A percentile compares a stretch with the other conserved stretches of the same genome.
These are phyloP conservation scores for Metarhizium robertsii DNA, from an alignment of 2,329 filamentous ascomycete genomes.

Conservation along the genomic window DNA sequence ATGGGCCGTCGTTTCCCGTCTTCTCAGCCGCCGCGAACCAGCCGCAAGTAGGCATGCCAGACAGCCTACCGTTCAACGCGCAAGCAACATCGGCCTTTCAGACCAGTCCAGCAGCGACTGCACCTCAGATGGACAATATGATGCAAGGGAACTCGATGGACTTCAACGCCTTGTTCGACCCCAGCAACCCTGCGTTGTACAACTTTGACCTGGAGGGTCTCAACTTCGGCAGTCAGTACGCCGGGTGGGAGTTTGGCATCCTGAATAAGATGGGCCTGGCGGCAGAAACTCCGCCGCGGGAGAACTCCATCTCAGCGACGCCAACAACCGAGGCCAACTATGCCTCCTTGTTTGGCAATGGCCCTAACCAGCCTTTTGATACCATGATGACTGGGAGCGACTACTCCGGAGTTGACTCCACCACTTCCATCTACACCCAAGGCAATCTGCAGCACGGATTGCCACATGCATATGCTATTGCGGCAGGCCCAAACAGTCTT, in stretches of 20 bases:
- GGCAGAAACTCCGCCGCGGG: constrained; percentile 66
- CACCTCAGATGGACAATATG: constrained; percentile 35
- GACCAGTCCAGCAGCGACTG: constrained; percentile 39
- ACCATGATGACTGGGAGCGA: constrained; percentile 37
- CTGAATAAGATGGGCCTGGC: constrained; percentile 80
- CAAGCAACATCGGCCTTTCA: constrained; percentile 66
- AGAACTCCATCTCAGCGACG: constrained; percentile 40
- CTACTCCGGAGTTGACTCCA: constrained; percentile 43
- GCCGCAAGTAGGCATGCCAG: constrained; percentile 37
- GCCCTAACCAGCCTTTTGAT: constrained; percentile 41
- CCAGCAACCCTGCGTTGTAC: constrained; percentile 84
- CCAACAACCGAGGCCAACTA: constrained; percentile 29
- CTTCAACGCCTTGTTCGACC: constrained; percentile 67
- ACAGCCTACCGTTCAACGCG: constrained; percentile 46
- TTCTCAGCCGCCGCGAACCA: constrained; percentile 37
- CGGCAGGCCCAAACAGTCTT: constrained; percentile 51
- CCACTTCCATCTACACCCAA: constrained; percentile 40
- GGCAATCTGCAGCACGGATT: constrained; percentile 53
- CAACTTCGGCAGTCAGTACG: constrained; percentile 87
- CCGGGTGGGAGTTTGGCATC: constrained; percentile 91
- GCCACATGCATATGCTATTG: constrained; percentile 57
- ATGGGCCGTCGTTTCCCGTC: constrained; percentile 38
- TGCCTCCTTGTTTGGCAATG: constrained; percentile 41
- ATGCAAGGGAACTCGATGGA: constrained; percentile 40
- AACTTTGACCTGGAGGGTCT: constrained; percentile 93